Base-by-base conservation (phyloP, 1,139 yeast species). In the Kurtzmaniella quercitrusa region DNA sequence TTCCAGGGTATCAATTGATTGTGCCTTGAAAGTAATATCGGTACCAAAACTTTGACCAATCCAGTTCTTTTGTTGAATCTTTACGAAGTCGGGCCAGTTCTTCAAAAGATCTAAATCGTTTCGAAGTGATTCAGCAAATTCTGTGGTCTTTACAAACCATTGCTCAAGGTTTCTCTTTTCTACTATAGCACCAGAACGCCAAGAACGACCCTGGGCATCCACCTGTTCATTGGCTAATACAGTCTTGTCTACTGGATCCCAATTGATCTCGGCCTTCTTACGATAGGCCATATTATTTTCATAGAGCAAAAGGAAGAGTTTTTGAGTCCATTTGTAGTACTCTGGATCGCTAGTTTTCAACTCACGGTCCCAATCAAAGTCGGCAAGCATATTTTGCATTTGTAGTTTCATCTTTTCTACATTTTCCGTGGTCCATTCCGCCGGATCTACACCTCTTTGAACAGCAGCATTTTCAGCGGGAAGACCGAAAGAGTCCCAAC, bases 391-490 rank as follows among this genome's bases (percentile, higher is more conserved):
- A 41, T 70, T 54, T 19, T 69, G 63, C 86, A 90, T 81, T 62
- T 93, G 98, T 14, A 69, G 71, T 57, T 85, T 88, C 98, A 93
- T 93, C 52, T 81, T 85, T 1, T 62, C 66, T 19, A 93, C 90
- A 58, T 93, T 93, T 9, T 70, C 56, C 39, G 69, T 71, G 0
- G 98, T 93, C 98, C 98, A 93, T 0, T 65, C 73, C 0, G 80
- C 78, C 0, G 98, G 97, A 50, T 81, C 81, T 14, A 87, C 74
- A 0, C 82, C 82, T 50, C 95, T 68, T 59, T 91, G 96, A 25
- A 88, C 82, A 0, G 98, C 98, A 0, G 98, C 98, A 63, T 93
- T 93, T 59, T 93, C 98, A 0, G 98, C 98, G 0, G 98, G 98
- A 36, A 93, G 70, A 0, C 98, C 98, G 70, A 93, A 93, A 0